Conservation (phyloP, 2,329 filamentous ascomycete species). For the Talaromyces sp. region DNA sequence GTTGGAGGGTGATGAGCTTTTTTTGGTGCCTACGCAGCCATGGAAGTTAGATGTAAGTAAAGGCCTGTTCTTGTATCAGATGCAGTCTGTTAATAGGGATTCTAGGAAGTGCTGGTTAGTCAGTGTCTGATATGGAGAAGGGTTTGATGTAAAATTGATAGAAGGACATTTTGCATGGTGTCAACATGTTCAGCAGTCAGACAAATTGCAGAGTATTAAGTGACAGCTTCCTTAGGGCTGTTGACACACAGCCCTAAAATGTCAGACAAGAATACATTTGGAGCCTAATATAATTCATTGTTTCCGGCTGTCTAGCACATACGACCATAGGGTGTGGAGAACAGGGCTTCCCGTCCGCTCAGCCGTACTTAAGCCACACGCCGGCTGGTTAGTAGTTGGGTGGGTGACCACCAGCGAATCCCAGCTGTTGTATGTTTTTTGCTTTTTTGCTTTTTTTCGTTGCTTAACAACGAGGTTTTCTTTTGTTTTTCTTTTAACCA, state of each 20-base stretch:
- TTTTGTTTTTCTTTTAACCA: too few relatives aligned
- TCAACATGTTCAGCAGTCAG: neutral
- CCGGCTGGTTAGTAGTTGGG: conserved; percentile 2
- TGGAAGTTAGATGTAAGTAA: neutral
- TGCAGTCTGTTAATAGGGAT: neutral
- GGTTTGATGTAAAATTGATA: neutral
- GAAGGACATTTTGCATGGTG: neutral
- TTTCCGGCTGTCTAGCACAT: neutral
- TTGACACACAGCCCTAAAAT: neutral
- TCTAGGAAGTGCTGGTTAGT: neutral
- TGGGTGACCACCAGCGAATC: conserved; percentile 4
- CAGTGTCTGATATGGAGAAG: neutral
- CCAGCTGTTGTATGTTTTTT: conserved; percentile 1
- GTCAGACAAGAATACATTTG: neutral
- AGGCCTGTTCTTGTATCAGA: neutral
- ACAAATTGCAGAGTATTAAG: neutral
- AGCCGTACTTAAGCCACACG: conserved; percentile 5
- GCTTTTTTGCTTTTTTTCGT: neutral
- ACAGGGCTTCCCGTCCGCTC: conserved; percentile 2
- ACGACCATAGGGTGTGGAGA: conserved; percentile 3
- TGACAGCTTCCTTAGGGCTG: neutral
- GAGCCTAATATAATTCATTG: neutral
- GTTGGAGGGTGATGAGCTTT: neutral
- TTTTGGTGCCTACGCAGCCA: neutral
- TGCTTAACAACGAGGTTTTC: neutral